phyloP scores from a whole-genome alignment of 345 rosid genomes.

The Erucastrum elatum region DNA sequence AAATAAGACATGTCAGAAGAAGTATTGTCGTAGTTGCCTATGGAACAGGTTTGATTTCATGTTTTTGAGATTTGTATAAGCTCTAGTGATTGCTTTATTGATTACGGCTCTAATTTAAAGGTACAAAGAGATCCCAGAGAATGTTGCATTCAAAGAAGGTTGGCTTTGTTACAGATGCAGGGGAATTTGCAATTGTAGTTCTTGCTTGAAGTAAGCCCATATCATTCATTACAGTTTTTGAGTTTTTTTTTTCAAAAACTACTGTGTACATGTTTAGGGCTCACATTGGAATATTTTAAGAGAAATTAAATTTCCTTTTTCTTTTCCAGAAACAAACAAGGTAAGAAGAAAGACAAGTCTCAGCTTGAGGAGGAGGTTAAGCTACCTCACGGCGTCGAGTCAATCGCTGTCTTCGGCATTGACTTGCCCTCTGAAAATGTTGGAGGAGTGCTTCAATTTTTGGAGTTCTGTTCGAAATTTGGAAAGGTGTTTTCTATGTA shows the following conservation, averaged over 20 bases:
- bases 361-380: conserved; percentile 32
- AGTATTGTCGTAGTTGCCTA: conserved; percentile 70
- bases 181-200: conserved; percentile 81
- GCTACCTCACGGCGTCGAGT: conserved; percentile 54
- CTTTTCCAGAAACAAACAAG: background rate
- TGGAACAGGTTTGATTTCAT: conserved; percentile 55
- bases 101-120: conserved; percentile 35
- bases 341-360: conserved; percentile 32
- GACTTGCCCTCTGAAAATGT: conserved; percentile 58
- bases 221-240: background rate
- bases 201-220: conserved; percentile 53
- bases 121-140: conserved; percentile 68
- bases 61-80: background rate
- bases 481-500: conserved; percentile 50
- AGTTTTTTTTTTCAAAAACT: background rate
- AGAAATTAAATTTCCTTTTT: background rate
- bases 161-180: conserved; percentile 87
- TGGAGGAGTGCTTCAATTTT: conserved; percentile 73
- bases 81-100: background rate
- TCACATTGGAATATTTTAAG: background rate
- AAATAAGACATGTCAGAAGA: conserved; percentile 50
- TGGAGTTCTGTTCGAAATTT: conserved; percentile 82
- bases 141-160: conserved; percentile 43
- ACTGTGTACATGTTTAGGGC: background rate
- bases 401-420: conserved; percentile 56